Base-by-base conservation (phyloP, 1,284 basidiomycete genomes). In the Golubevia pallescens region DNA sequence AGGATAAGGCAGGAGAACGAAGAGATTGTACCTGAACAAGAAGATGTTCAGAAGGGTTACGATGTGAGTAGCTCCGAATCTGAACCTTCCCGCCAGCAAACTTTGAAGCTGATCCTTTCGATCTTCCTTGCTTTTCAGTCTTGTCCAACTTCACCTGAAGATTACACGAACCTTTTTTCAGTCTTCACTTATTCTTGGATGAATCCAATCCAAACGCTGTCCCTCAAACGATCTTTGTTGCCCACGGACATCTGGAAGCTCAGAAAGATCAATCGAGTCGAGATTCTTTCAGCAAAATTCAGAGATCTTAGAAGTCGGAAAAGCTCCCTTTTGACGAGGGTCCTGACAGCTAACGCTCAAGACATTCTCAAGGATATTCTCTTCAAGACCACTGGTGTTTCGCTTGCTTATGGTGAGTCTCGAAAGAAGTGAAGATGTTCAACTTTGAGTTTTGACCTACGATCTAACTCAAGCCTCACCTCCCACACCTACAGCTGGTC, bases 61-160 rank as follows among this genome's bases (percentile, higher is more conserved):
- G 62, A 65, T 4, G 54, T 60, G 57, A 62, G 61, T 28, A 55
- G 38, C 32, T 20, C 8, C n/a, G 8, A 54, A 8, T 7, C n/a
- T 7, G 34, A 20, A n/a, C n/a, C 28, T 57, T n/a, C 16, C 7
- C 14, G 19, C 53, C 16, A n/a, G 19, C 51, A 10, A 28, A 28
- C 28, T 28, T 28, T 28, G 28, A 28, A 28, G 28, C 28, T 28
- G 28, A 28, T 28, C 28, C 20, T 62, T 8, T 13, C 48, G 34
- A 32, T 57, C 19, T 32, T 42, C 24, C 19, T 24, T 2, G 23
- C 23, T 32, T 2, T 20, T 8, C 65, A 62, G 10, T 60, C 65
- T 38, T 78, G 75, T 34, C 77, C 77, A 1, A 79, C 77, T 1
- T 76, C 75, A 3, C 77, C 77, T 1, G 77, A 79, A 56, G 77